Conservation (phyloP, 805 yeast species). For the Metschnikowia rubicola region DNA sequence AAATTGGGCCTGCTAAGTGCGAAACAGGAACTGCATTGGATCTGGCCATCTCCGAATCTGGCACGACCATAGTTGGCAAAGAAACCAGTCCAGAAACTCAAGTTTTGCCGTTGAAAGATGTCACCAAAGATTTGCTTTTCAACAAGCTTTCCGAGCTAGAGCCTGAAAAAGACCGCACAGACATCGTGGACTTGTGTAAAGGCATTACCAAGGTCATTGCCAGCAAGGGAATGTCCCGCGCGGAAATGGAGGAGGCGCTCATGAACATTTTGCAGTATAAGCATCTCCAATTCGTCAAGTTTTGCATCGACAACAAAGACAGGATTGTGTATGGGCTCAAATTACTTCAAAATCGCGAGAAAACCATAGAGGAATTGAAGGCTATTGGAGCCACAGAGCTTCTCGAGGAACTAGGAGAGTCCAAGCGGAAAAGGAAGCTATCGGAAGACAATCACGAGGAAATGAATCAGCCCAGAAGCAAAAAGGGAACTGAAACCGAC, state of each 20-base stretch:
- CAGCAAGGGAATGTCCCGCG: conserved; percentile 29
- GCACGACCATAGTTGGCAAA: conserved; percentile 1
- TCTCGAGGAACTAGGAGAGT: conserved; percentile 38
- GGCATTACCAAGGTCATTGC: conserved; percentile 41
- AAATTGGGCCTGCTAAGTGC: background rate
- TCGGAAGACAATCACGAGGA: background rate
- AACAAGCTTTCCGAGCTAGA: conserved; percentile 35
- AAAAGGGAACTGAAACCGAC: background rate
- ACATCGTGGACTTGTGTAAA: conserved; percentile 34
- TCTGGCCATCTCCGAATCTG: background rate
- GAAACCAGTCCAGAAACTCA: background rate
- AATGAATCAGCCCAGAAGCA: conserved; percentile 4
- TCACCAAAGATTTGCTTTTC: conserved; percentile 13
- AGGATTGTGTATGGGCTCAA: conserved; percentile 53
- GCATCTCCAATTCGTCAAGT: conserved; percentile 46
- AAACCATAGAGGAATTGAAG: conserved; percentile 43
- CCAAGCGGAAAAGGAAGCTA: conserved; percentile 13
- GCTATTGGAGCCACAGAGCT: conserved; percentile 38
- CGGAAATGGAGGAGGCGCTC: conserved; percentile 53
- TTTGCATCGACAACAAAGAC: conserved; percentile 48
- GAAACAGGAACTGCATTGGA: background rate
- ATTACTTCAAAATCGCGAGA: conserved; percentile 32
- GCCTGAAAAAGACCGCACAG: conserved; percentile 37
- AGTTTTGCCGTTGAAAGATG: conserved; percentile 9
- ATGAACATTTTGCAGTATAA: conserved; percentile 51